Evolutionary conservation across 2,329 filamentous ascomycete genomes (phyloP).

Genomic region (Colletotrichum sublineola): DNA sequence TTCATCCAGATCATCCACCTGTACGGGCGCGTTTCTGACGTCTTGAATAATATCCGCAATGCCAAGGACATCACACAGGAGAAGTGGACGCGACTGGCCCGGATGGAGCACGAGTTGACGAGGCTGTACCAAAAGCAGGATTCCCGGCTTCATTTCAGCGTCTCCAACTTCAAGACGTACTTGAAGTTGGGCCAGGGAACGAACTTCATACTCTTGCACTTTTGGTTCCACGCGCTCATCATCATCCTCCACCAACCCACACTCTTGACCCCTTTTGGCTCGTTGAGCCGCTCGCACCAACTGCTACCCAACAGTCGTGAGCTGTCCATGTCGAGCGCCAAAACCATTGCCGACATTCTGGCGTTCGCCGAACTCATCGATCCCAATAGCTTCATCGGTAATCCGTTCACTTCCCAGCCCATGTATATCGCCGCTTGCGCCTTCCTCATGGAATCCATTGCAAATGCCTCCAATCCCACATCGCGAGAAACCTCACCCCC

Average conservation of each 20-base stretch:
- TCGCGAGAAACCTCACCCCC: slow-evolving; percentile 71
- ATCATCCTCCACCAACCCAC: slow-evolving; percentile 89
- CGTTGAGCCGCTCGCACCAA: slow-evolving; percentile 71
- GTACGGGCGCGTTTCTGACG: slow-evolving; percentile 86
- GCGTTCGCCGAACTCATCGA: slow-evolving; percentile 89
- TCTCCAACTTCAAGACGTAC: slow-evolving; percentile 87
- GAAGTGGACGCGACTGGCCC: slow-evolving; percentile 76
- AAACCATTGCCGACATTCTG: slow-evolving; percentile 90
- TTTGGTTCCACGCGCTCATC: slow-evolving; percentile 90
- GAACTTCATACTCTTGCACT: slow-evolving; percentile 87
- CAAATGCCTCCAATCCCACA: slow-evolving; percentile 75
- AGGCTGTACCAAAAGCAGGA: slow-evolving; percentile 80
- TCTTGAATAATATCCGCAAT: slow-evolving; percentile 84
- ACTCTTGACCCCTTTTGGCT: slow-evolving; percentile 80
- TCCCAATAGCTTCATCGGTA: slow-evolving; percentile 86
- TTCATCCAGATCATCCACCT: slow-evolving; percentile 88
- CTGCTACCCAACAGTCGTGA: slow-evolving; percentile 85
- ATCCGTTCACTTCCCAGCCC: slow-evolving; percentile 89
- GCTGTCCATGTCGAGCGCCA: slow-evolving; percentile 87
- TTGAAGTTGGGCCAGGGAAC: slow-evolving; percentile 85
- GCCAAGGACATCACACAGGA: slow-evolving; percentile 81
- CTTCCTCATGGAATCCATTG: slow-evolving; percentile 85
- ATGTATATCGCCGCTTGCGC: slow-evolving; percentile 94
- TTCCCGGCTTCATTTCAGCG: slow-evolving; percentile 83
- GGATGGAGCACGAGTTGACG: slow-evolving; percentile 87